Evolutionary conservation across 148 eudicot species (phyloP), one percentile per base, ranked within the genome.

Genomic region (Mesembryanthemum crystallinum): DNA sequence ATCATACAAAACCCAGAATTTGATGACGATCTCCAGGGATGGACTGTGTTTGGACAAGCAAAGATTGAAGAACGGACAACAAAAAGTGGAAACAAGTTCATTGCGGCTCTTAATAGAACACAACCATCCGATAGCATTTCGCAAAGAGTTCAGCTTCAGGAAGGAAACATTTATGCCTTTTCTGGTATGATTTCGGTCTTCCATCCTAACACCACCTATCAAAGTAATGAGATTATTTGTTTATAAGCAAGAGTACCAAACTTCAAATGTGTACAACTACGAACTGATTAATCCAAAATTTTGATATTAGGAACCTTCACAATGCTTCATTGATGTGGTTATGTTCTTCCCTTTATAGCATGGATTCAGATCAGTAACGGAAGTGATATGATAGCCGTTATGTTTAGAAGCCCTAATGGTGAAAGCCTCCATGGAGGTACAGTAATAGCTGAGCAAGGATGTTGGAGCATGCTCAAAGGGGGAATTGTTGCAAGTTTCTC

Each of bases 381-480:
- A 59, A 83, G 75, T 54, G 93, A 83, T 45, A 58, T 78, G 10
- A 82, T 88, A 39, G 55, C 73, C 24, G 85, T 85, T 14, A 62
- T 69, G 23, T 62, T 85, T 58, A 82, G 60, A 54, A 47, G 43
- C 49, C 72, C 76, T 20, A 65, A 63, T 33, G 80, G 80, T 39
- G 43, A 75, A 42, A 51, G 27, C 43, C 77, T 71, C 35, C 74
- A 79, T 59, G 84, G 88, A 11, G 91, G 91, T 30, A 80, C 83
- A 39, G 86, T 83, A 4, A 73, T 86, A 52, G 91, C 94, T 58
- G 79, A 83, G 71, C 71, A 83, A 51, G 94, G 91, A 32, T 90
- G 94, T 54, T 90, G 94, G 94, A 86, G 86, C 70, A 83, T 90
- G 89, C 85, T 90, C 30, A 90, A 88, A 83, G 94, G 94, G 3